These are phyloP conservation scores for Xylaria cubensis DNA, from an alignment of 495 filamentous ascomycete species.

Conservation along the genomic window DNA sequence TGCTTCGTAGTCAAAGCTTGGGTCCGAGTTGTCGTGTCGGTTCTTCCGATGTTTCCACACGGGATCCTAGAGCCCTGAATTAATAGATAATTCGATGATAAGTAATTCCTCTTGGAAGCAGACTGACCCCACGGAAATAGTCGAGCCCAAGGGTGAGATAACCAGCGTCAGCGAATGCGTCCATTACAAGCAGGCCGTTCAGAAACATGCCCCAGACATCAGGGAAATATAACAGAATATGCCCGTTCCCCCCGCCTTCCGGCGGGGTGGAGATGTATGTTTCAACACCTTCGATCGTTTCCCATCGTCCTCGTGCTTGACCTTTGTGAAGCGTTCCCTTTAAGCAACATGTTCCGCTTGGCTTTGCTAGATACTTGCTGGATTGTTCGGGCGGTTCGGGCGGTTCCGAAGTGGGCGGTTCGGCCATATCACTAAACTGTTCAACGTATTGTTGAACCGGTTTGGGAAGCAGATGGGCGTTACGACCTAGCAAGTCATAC, in stretches of 20 bases:
- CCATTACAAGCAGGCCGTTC: slow-evolving; percentile 49
- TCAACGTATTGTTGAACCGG: not conserved
- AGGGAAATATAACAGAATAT: slow-evolving; percentile 51
- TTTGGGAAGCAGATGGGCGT: not conserved
- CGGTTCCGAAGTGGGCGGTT: not conserved
- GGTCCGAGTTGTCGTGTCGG: slow-evolving; percentile 41
- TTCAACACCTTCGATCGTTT: slow-evolving; percentile 37
- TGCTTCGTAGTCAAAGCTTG: slow-evolving; percentile 48
- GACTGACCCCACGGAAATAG: slow-evolving; percentile 49
- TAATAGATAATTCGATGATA: not conserved
- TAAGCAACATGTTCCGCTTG: slow-evolving; percentile 43
- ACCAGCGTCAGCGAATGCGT: slow-evolving; percentile 51
- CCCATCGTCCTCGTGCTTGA: slow-evolving; percentile 40
- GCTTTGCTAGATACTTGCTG: slow-evolving; percentile 42
- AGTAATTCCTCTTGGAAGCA: not conserved
- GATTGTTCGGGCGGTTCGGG: not conserved
- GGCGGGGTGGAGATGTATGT: slow-evolving; percentile 47
- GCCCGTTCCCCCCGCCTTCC: slow-evolving; percentile 41
- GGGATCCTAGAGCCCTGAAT: slow-evolving; percentile 37
- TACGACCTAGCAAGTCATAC: not conserved
- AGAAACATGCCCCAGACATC: slow-evolving; percentile 50
- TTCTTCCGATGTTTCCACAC: slow-evolving; percentile 51
- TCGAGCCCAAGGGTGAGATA: slow-evolving; percentile 48
- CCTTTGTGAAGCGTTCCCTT: slow-evolving; percentile 45
- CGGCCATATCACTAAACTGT: not conserved